Evolutionary conservation across 768 basidiomycete species (phyloP).

Genomic region (Rhodosporidiobolus sp.): DNA sequence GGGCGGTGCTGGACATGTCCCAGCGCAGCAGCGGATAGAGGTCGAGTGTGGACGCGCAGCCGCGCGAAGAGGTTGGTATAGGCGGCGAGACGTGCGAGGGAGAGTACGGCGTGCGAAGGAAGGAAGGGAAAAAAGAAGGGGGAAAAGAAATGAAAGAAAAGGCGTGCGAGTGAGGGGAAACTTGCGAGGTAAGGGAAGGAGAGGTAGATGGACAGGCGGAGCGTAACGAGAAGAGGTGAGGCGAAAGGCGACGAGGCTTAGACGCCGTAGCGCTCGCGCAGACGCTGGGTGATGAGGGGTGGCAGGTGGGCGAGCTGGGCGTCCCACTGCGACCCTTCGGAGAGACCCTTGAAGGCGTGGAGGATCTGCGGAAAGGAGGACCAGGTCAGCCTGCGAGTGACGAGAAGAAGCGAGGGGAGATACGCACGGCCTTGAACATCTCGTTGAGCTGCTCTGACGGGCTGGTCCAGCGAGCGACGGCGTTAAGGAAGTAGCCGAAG

Average conservation of each 20-base stretch:
- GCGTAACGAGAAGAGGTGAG: not conserved
- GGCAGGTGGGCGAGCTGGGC: slow-evolving; percentile 80
- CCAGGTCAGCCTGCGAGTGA: not conserved
- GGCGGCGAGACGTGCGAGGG: no score
- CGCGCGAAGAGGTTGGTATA: no score
- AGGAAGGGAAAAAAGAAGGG: not conserved
- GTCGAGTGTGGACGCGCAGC: no score
- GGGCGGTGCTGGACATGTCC: no score
- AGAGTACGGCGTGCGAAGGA: not conserved
- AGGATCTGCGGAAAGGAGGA: slow-evolving; percentile 57
- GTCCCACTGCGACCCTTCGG: slow-evolving; percentile 73
- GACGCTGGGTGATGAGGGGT: slow-evolving; percentile 78
- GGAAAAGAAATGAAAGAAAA: not conserved
- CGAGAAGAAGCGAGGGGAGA: not conserved
- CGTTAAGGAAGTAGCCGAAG: slow-evolving; percentile 96
- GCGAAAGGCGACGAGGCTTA: slow-evolving; percentile 46
- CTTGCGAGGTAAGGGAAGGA: not conserved
- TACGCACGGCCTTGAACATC: slow-evolving; percentile 73
- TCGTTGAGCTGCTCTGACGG: slow-evolving; percentile 85
- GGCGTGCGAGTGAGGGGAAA: not conserved
- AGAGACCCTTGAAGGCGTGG: slow-evolving; percentile 82
- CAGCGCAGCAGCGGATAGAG: no score
- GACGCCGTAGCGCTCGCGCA: slow-evolving; percentile 82
- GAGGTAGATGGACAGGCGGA: not conserved
- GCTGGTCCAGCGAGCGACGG: slow-evolving; percentile 89